Percentiles rank a stretch among this genome's conserved stretches.
phyloP scores from a whole-genome alignment of 192 early-diverging fungal species.

The Coemansia sp. region DNA sequence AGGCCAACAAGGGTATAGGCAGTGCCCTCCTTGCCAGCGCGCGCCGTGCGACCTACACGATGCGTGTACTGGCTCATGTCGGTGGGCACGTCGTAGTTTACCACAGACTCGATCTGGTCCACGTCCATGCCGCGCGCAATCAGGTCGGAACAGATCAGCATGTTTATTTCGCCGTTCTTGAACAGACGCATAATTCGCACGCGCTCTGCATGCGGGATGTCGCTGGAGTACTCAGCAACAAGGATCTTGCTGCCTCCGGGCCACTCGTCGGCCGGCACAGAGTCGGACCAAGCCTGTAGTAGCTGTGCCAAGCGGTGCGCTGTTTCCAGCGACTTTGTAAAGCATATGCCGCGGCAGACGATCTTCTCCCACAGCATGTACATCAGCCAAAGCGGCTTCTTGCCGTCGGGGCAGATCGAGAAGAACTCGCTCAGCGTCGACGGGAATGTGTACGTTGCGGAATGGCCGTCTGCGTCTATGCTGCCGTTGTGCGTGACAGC shows the following conservation, averaged over 20 bases:
- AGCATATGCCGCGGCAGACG: constrained; percentile 70
- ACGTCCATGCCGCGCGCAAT: constrained; percentile 91
- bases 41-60: constrained; percentile 86
- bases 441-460: constrained; percentile 50
- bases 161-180: constrained; percentile 63
- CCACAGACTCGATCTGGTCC: constrained; percentile 70
- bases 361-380: constrained; percentile 71
- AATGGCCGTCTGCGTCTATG: constrained; percentile 22
- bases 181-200: constrained; percentile 63
- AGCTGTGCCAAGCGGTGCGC: constrained; percentile 79
- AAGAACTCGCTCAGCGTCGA: constrained; percentile 70
- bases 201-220: constrained; percentile 65
- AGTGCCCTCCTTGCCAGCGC: constrained; percentile 80
- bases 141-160: constrained; percentile 84
- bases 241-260: constrained; percentile 17
- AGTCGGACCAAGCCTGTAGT: constrained; percentile 61
- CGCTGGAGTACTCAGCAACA: constrained; percentile 76
- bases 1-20: constrained; percentile 74
- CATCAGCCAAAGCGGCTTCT: constrained; percentile 85
- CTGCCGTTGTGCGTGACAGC: constrained; percentile 55
- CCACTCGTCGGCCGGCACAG: constrained; percentile 23
- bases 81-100: constrained; percentile 84
- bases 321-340: constrained; percentile 89
- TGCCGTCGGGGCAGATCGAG: constrained; percentile 60
- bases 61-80: constrained; percentile 90